Evolutionary conservation across 371 early-diverging fungal genomes (phyloP).

Genomic region (Ordospora pajunii): DNA sequence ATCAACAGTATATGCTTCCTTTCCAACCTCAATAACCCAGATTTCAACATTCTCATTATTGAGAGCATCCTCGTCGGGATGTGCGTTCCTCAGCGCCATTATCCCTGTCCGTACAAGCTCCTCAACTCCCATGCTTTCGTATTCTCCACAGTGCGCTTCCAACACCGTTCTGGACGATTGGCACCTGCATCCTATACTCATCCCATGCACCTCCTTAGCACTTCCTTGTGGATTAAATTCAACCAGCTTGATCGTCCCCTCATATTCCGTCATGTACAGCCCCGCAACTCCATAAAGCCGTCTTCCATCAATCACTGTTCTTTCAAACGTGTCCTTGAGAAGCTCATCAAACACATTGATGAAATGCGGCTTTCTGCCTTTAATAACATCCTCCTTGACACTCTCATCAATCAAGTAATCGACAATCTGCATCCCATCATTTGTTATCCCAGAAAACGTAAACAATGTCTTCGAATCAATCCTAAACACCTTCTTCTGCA

Average conservation of each 20-base stretch:
- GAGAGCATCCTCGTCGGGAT: constrained; percentile 30
- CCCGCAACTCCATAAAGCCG: constrained; percentile 56
- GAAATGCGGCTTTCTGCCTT: constrained; percentile 39
- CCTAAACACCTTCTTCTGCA: constrained; percentile 50
- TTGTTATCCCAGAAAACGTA: constrained; percentile 61
- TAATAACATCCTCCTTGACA: constrained; percentile 46
- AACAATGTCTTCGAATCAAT: constrained; percentile 50
- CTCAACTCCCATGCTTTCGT: constrained; percentile 34
- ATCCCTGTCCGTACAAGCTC: constrained; percentile 51
- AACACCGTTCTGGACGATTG: constrained; percentile 61
- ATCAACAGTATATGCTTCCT: constrained; percentile 1
- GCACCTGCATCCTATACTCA: constrained; percentile 56
- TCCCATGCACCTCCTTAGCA: constrained; percentile 39
- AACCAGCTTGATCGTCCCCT: constrained; percentile 45
- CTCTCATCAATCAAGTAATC: constrained; percentile 49
- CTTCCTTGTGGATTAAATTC: constrained; percentile 54
- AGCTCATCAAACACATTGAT: constrained; percentile 54
- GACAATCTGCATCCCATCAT: constrained; percentile 59
- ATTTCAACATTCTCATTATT: constrained; percentile 37
- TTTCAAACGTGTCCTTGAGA: constrained; percentile 5
- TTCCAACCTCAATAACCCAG: constrained; percentile 29
- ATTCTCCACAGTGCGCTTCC: constrained; percentile 35
- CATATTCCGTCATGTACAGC: constrained; percentile 50
- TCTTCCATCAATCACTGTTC: constrained; percentile 28
- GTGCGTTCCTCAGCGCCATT: constrained; percentile 59